A percentile compares a stretch with the other conserved stretches of the same genome.
These are phyloP conservation scores for Sugiyamaella xylanicola DNA, from an alignment of 1,139 yeast genomes.

Conservation along the genomic window DNA sequence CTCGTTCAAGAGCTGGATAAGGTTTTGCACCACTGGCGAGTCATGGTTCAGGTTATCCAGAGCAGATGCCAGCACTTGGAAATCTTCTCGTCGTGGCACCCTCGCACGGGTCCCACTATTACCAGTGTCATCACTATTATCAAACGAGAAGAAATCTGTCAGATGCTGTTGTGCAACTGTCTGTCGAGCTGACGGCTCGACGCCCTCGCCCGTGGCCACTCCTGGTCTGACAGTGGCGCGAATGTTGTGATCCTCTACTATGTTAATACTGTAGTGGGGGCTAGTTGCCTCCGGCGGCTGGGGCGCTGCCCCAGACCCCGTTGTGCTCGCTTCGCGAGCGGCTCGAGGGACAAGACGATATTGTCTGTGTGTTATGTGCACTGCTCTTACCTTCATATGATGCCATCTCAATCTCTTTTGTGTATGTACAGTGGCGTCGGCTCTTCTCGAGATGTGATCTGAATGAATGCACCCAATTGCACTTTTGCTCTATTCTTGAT, in stretches of 20 bases:
- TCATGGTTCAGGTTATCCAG: slow-evolving; percentile 25
- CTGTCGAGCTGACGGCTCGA: slow-evolving; percentile 11
- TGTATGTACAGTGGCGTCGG: neutral
- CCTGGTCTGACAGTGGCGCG: neutral
- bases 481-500: no score
- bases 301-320: slow-evolving; percentile 5
- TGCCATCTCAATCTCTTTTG: slow-evolving; percentile 11
- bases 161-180: slow-evolving; percentile 27
- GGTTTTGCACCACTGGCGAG: slow-evolving; percentile 30
- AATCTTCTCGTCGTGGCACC: slow-evolving; percentile 23
- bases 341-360: no score
- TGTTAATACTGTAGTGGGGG: neutral
- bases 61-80: slow-evolving; percentile 26
- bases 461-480: no score
- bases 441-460: neutral
- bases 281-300: slow-evolving; percentile 3
- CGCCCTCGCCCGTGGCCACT: neutral
- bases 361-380: no score
- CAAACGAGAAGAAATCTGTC: slow-evolving; percentile 29
- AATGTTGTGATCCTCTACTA: slow-evolving; percentile 21
- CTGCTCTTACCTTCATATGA: slow-evolving; percentile 21
- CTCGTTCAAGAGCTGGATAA: slow-evolving; percentile 26
- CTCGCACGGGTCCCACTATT: slow-evolving; percentile 4
- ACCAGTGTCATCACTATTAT: slow-evolving; percentile 12
- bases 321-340: slow-evolving; percentile 3